Evolutionary conservation across 2,329 filamentous ascomycete genomes (phyloP).

Genomic region (Exophiala bonariae): DNA sequence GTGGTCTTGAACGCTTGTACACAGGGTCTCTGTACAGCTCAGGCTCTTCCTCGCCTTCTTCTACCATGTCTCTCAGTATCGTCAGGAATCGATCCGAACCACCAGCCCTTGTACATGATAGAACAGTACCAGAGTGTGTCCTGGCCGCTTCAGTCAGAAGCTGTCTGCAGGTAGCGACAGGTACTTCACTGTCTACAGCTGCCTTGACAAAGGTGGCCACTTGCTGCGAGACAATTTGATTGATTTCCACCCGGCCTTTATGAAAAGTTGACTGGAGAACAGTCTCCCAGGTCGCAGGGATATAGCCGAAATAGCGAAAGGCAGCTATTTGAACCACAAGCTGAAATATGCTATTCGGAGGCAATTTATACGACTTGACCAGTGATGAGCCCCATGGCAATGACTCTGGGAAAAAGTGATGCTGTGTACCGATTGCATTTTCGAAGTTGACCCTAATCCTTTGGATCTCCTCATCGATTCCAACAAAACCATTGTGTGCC

Average conservation of each 20-base stretch:
- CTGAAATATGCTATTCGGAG: slow-evolving; percentile 13
- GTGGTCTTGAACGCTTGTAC: slow-evolving; percentile 44
- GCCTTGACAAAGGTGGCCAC: slow-evolving; percentile 1
- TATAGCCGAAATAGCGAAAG: slow-evolving; percentile 6
- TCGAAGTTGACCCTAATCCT: not conserved
- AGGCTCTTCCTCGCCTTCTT: slow-evolving; percentile 76
- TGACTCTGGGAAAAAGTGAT: slow-evolving; percentile 1
- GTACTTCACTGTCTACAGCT: slow-evolving; percentile 1
- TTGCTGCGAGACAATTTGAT: slow-evolving; percentile 1
- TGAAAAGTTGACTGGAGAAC: slow-evolving; percentile 5
- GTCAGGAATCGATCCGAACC: slow-evolving; percentile 10
- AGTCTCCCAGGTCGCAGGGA: slow-evolving; percentile 3
- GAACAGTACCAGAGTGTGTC: slow-evolving; percentile 6
- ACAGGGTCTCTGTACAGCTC: slow-evolving; percentile 84
- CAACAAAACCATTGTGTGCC: too few relatives aligned
- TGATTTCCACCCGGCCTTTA: slow-evolving; percentile 9
- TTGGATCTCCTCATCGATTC: too few relatives aligned
- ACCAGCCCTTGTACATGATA: slow-evolving; percentile 3
- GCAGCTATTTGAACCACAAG: slow-evolving; percentile 2
- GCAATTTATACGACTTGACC: slow-evolving; percentile 7
- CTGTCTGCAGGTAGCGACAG: slow-evolving; percentile 2
- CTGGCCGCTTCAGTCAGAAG: slow-evolving; percentile 6
- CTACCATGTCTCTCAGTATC: not conserved
- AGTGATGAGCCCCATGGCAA: slow-evolving; percentile 2
- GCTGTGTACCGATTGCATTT: not conserved